Percentiles rank a stretch among this genome's conserved stretches.
Conservation (phyloP, 176 grass and related monocot genomes). For the Lolium perenne region DNA sequence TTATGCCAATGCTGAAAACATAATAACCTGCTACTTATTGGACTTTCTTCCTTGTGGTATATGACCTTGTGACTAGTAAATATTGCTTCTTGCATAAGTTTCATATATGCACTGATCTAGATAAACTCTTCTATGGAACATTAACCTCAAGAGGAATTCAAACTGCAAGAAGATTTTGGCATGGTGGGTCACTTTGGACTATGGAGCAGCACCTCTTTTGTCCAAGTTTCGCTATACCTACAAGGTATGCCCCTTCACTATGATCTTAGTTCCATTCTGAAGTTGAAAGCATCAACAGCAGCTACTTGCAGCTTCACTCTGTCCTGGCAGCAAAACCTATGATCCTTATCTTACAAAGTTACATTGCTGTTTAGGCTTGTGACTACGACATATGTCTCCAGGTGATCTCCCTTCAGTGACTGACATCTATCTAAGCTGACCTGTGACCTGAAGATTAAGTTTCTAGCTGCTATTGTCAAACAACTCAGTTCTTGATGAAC, state of each 20-base stretch:
- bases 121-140: conserved; percentile 19
- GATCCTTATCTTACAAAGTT: background rate
- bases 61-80: conserved; percentile 34
- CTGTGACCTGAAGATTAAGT: conserved; percentile 20
- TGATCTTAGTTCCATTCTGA: conserved; percentile 21
- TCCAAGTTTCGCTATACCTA: background rate
- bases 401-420: background rate
- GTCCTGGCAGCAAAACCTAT: conserved; percentile 3
- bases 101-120: conserved; percentile 14
- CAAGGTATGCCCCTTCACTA: conserved; percentile 3
- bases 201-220: background rate
- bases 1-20: conserved; percentile 10
- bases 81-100: background rate
- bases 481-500: conserved; percentile 30
- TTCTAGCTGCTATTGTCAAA: conserved; percentile 22
- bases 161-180: conserved; percentile 17
- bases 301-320: conserved; percentile 23
- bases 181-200: conserved; percentile 15
- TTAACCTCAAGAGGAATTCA: conserved; percentile 28
- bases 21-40: conserved; percentile 2
- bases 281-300: conserved; percentile 8
- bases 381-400: conserved; percentile 28
- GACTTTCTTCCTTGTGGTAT: background rate
- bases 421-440: background rate
- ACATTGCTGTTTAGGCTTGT: conserved; percentile 6